Conservation (phyloP, 2,329 filamentous ascomycete genomes). For the Aspergillus transmontanensis region DNA sequence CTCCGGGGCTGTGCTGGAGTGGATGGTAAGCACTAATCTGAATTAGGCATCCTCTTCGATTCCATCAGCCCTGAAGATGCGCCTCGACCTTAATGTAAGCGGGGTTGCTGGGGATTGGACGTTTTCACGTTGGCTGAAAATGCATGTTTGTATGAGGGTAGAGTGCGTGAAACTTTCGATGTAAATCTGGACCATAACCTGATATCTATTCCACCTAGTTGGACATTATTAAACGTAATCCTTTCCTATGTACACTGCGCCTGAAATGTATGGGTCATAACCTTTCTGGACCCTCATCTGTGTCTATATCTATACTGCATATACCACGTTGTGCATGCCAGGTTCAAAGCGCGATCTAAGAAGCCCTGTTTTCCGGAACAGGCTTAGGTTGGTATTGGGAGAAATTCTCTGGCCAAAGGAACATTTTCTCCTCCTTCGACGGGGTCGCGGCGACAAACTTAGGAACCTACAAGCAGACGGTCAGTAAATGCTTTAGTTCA, state of each 20-base stretch:
- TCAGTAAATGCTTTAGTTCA: not conserved
- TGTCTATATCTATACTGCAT: not conserved
- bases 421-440: constrained; percentile 61
- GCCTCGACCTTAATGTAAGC: not conserved
- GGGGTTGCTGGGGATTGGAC: not conserved
- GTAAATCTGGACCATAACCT: not conserved
- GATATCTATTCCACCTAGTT: not conserved
- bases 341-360: not conserved
- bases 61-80: not conserved
- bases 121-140: not conserved
- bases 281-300: not conserved
- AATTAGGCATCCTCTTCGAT: not conserved
- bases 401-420: constrained; percentile 64
- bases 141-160: not conserved
- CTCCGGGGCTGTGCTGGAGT: not conserved
- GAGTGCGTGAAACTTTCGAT: not conserved
- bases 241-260: not conserved
- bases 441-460: constrained; percentile 56
- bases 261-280: not conserved
- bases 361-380: constrained; percentile 17
- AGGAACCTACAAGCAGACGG: constrained; percentile 40
- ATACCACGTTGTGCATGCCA: not conserved
- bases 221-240: not conserved
- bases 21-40: not conserved
- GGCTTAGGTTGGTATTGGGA: constrained; percentile 45